Evolutionary conservation across 257 asterid genomes (phyloP).

Genomic region (Anisodus tanguticus): DNA sequence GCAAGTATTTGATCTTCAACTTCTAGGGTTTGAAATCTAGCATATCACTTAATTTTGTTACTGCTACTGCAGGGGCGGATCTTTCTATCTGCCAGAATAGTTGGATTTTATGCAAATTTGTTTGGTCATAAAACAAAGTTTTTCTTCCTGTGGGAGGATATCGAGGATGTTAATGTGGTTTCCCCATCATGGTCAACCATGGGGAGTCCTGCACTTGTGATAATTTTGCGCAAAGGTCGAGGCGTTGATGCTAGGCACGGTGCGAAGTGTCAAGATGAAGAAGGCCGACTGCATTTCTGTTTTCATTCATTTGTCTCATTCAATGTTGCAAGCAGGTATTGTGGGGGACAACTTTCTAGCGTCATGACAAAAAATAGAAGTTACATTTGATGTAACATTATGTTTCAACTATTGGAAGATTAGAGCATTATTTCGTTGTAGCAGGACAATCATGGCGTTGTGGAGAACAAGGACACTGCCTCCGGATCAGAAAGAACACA

Average conservation of each 20-base stretch:
- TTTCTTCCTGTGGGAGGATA: conserved; percentile 94
- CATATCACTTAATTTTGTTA: neutral
- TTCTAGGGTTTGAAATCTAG: conserved; percentile 5
- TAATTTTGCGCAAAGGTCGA: conserved; percentile 73
- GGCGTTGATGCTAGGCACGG: conserved; percentile 84
- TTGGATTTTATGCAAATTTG: conserved; percentile 81
- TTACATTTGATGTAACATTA: neutral
- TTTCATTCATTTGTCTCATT: conserved; percentile 88
- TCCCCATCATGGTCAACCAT: conserved; percentile 79
- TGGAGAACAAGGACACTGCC: conserved; percentile 73
- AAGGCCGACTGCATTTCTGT: conserved; percentile 81
- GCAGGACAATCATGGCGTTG: conserved; percentile 80
- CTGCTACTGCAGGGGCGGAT: conserved; percentile 77
- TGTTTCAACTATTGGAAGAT: neutral
- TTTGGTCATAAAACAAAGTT: conserved; percentile 88
- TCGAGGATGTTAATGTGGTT: conserved; percentile 79
- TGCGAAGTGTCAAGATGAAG: conserved; percentile 73
- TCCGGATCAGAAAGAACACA: conserved; percentile 59
- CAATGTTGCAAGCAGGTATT: conserved; percentile 79
- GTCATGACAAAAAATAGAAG: neutral
- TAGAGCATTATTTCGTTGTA: conserved; percentile 26
- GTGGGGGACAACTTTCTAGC: too few relatives aligned
- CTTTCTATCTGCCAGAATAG: conserved; percentile 91
- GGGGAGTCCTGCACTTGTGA: conserved; percentile 80
- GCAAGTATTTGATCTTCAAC: conserved; percentile 13